Evolutionary conservation across 345 rosid genomes (phyloP), one percentile per base, ranked within the genome.

Genomic region (Bruguiera sexangula): DNA sequence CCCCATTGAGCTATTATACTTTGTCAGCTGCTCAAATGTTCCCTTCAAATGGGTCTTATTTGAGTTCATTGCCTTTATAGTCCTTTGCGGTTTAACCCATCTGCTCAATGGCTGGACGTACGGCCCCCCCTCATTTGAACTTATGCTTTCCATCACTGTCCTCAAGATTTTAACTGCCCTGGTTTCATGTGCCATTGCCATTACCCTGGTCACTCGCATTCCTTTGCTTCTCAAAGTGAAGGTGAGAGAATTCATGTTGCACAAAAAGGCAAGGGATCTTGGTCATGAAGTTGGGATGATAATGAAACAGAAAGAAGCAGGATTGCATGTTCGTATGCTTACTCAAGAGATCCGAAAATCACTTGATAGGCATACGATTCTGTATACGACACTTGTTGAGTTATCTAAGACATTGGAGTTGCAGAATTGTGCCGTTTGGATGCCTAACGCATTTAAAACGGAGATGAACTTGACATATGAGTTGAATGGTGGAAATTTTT

Each of bases 1-100:
- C 80, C 97, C 99, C 0, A 77, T 95, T 54, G 99, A 95, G 75
- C 79, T 95, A 74, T 90, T 95, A 34, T 95, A 92, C 87, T 95
- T 95, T 67, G 87, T 95, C 31, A 95, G 99, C 84, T 95, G 96
- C 81, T 87, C 98, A 21, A 92, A 86, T 55, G 71, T 92, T 15
- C 99, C 99, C 6, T 95, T 95, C 85, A 95, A 92, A 83, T 95
- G 99, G 97, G 99, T 95, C 34, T 92, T 95, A 26, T 79, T 85
- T 68, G 84, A 95, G 73, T 95, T 95, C 85, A 95, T 91, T 26
- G 90, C 99, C 70, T 95, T 95, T 88, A 95, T 95, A 76, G 98
- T 95, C 32, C 92, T 95, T 2, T 92, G 99, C 72, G 99, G 99
- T 22, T 71, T 95, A 92, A 92, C 99, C 73, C 99, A 95, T 81